Base-by-base conservation (phyloP, 768 basidiomycete genomes). In the Amanita subjunquillea region DNA sequence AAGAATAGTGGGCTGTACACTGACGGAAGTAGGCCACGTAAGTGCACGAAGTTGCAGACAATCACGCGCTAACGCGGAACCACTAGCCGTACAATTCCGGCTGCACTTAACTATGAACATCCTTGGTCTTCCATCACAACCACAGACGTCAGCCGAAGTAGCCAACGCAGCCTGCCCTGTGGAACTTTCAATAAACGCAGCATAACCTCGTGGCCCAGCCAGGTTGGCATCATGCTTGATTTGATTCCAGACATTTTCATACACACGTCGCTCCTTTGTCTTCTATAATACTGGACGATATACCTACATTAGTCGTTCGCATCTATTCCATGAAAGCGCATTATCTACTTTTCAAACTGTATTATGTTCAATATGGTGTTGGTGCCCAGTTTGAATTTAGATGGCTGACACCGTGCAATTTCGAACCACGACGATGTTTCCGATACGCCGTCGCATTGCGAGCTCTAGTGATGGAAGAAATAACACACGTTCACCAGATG, bases 71-170 rank as follows among this genome's bases (percentile, higher is more conserved):
- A 5, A 51, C 12, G 5, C n/a, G n/a, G 38, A 17, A 37, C 17
- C 15, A 22, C 8, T 17, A 79, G 77, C 70, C 20, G 72, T 91
- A 36, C 72, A 79, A 59, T 82, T 93, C 63, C 76, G 79, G 29
- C 65, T 93, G 37, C 64, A 81, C 17, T 62, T 90, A 25, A 71
- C 77, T 34, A 79, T 90, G 78, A 67, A 73, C 34, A 92, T 93
- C 56, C 62, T 72, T 12, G 91, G 91, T 12, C 73, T 93, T 32
- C 68, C 76, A 32, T 69, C 72, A n/a, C 72, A 70, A 3, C 74
- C 71, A 37, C 63, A 64, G 9, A 71, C 82, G 3, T 79, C 83
- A 0, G 78, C 79, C 0, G 73, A 78, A 54, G 73, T 87, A 36
- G 64, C 75, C 7, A 69, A 77, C 58, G 89, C 81, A 0, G 68